Evolutionary conservation across 2,329 filamentous ascomycete species (phyloP).

Genomic region (Fusarium illudens): DNA sequence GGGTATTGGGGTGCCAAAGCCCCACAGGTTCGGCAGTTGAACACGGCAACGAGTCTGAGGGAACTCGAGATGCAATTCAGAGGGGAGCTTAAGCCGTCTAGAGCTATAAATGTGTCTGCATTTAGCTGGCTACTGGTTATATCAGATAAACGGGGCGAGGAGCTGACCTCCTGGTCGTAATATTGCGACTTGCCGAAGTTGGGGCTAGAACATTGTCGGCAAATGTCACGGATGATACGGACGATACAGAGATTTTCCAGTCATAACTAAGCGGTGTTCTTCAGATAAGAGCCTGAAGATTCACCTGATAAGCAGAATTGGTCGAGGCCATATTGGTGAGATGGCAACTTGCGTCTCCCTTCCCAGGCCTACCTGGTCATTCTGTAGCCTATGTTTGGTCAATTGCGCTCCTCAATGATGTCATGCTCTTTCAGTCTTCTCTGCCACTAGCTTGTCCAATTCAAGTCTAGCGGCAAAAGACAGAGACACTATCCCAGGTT

Average conservation of each 20-base stretch:
- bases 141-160: not conserved
- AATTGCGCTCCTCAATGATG: not conserved
- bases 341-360: not conserved
- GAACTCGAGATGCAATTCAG: not conserved
- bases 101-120: not conserved
- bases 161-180: conserved; percentile 20
- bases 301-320: not conserved
- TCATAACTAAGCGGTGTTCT: not conserved
- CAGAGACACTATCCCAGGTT: no score
- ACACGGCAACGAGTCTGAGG: conserved; percentile 14
- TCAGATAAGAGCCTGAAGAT: not conserved
- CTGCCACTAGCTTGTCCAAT: not conserved
- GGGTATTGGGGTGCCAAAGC: conserved; percentile 19
- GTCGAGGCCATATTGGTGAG: not conserved
- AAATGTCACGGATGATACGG: conserved; percentile 28
- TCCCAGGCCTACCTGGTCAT: not conserved
- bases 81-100: not conserved
- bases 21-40: conserved; percentile 30
- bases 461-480: not conserved
- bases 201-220: conserved; percentile 27
- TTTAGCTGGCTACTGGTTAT: fast-evolving
- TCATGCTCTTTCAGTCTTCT: not conserved
- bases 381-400: not conserved
- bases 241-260: not conserved
- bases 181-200: conserved; percentile 19